phyloP scores from a whole-genome alignment of 805 yeast genomes.

The Lipomyces mesembrius region DNA sequence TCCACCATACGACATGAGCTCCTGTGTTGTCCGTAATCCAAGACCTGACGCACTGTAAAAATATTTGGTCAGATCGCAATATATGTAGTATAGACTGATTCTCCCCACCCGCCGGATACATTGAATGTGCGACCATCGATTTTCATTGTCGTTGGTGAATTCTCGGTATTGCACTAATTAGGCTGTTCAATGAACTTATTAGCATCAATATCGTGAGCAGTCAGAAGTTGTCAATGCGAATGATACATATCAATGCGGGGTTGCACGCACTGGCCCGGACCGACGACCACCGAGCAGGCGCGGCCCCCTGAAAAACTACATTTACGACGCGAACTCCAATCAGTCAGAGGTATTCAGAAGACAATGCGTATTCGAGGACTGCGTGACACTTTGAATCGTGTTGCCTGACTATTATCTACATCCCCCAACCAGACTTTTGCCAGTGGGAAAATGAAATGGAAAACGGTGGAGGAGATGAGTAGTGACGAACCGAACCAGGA shows the following conservation, averaged over 20 bases:
- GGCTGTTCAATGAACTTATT: too few relatives aligned
- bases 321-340: background rate
- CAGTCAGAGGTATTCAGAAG: background rate
- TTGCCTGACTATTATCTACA: background rate
- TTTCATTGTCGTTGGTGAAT: constrained; percentile 10
- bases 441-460: background rate
- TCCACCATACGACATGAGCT: too few relatives aligned
- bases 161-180: too few relatives aligned
- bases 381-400: background rate
- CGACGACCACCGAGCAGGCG: too few relatives aligned
- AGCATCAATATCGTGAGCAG: too few relatives aligned
- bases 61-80: background rate
- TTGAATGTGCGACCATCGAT: constrained; percentile 20
- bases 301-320: too few relatives aligned
- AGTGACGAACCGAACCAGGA: background rate
- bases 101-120: constrained; percentile 30
- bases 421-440: too few relatives aligned
- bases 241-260: background rate
- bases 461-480: too few relatives aligned
- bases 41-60: constrained; percentile 29
- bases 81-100: background rate
- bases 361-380: background rate
- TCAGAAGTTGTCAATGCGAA: too few relatives aligned
- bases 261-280: too few relatives aligned
- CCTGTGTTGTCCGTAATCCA: constrained; percentile 28